Base-by-base conservation (phyloP, 805 yeast species). In the Kuraishia ogatae region DNA sequence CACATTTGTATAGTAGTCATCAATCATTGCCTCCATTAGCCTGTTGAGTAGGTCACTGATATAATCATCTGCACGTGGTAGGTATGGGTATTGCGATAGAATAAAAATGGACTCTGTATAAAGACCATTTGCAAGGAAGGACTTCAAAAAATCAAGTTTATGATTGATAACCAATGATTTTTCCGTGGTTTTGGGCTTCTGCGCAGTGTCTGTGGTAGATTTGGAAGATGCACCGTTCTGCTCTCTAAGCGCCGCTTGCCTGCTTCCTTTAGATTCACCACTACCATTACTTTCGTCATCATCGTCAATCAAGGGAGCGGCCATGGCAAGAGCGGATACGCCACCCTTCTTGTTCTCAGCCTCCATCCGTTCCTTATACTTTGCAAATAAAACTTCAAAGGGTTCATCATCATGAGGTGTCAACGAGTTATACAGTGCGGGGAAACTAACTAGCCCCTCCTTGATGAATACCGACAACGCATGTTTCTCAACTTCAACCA, bases 311-410 rank as follows among this genome's bases (percentile, higher is more conserved):
- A 92, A 72, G 0, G 97, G 96, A 10, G 94, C 94, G 5, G 97
- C 97, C 61, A 91, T 66, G 0, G 97, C 94, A 52, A 92, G 71
- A 0, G 96, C 96, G 58, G 86, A 88, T 0, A 89, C 85, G 23
- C 81, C 77, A 0, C 92, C 85, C 58, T 75, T 73, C 61, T 76
- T 74, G 0, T 87, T 80, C 56, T 82, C 78, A 13, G 81, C 81
- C 17, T 83, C 83, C 55, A 76, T 61, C 55, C 80, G 64, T 10
- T 76, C 72, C 43, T 79, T 76, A 64, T 81, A 78, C 2, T 65
- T 63, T 1, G 68, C 69, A 46, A 82, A 77, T 28, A 82, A 70
- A 10, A 62, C 61, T 0, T 62, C 61, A 72, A 87, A 72, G 2
- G 69, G 77, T 2, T 63, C 62, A 39, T 67, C 71, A 2, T 43